A percentile compares a stretch with the other conserved stretches of the same genome.
Conservation (phyloP, 371 early-diverging fungal species). For the Mortierella sp. region DNA sequence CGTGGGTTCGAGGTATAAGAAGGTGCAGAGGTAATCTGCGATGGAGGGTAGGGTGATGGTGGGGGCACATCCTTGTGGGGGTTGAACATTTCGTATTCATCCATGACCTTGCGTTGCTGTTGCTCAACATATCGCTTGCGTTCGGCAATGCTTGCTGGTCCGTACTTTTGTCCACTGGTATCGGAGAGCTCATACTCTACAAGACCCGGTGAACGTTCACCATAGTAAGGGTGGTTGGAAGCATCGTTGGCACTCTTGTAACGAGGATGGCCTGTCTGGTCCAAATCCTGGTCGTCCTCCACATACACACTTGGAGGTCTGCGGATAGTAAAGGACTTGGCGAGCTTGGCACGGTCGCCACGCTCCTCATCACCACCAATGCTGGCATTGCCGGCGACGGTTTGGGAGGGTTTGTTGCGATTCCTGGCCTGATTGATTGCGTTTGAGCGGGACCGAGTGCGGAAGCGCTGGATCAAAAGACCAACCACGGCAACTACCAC, state of each 20-base stretch:
- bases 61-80: constrained; percentile 43
- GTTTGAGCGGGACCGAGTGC: constrained; percentile 25
- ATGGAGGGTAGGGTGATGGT: constrained; percentile 46
- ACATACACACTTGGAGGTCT: constrained; percentile 46
- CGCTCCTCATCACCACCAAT: constrained; percentile 28
- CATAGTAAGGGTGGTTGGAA: constrained; percentile 47
- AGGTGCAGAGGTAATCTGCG: constrained; percentile 27
- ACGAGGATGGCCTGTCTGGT: constrained; percentile 53
- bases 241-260: constrained; percentile 53
- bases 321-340: constrained; percentile 54
- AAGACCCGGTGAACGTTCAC: constrained; percentile 37
- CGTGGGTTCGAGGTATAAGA: constrained; percentile 37
- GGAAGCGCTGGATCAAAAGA: constrained; percentile 39
- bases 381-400: background rate
- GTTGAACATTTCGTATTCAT: constrained; percentile 56
- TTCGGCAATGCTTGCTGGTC: constrained; percentile 44
- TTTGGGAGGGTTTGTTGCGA: constrained; percentile 23
- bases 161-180: constrained; percentile 51
- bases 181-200: constrained; percentile 55
- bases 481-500: constrained; percentile 32
- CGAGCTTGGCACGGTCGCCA: constrained; percentile 33
- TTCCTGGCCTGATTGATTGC: constrained; percentile 39
- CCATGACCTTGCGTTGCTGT: constrained; percentile 58
- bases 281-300: constrained; percentile 50
- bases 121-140: constrained; percentile 55